These are phyloP conservation scores for Echites panduratus DNA, from an alignment of 257 asterid species.

Conservation along the genomic window DNA sequence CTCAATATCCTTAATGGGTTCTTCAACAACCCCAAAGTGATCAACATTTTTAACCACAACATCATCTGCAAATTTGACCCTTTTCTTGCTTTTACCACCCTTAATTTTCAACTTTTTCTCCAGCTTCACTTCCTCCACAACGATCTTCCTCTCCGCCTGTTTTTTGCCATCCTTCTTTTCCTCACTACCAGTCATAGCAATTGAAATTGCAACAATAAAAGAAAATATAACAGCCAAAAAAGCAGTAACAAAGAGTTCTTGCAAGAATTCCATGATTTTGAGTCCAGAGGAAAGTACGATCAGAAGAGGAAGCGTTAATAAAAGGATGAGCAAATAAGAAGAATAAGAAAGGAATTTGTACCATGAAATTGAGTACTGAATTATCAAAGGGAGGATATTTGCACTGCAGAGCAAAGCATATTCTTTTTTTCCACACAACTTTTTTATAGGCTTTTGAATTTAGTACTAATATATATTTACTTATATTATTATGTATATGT, in stretches of 20 bases:
- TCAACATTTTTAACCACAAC: constrained; percentile 41
- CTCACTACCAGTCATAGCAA: constrained; percentile 26
- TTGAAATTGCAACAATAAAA: constrained; percentile 40
- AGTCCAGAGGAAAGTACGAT: background rate
- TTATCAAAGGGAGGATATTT: constrained; percentile 28
- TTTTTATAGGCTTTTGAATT: constrained; percentile 3
- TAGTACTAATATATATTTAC: background rate
- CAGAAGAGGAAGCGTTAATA: constrained; percentile 1
- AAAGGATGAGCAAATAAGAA: constrained; percentile 8
- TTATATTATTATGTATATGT: background rate
- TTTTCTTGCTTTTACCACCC: constrained; percentile 30
- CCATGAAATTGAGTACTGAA: background rate
- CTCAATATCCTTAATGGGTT: background rate
- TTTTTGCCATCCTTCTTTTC: constrained; percentile 14
- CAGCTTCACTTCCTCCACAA: constrained; percentile 22
- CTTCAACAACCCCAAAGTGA: constrained; percentile 24
- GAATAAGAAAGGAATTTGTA: constrained; percentile 2
- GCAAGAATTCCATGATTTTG: constrained; percentile 39
- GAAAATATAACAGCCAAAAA: constrained; percentile 36
- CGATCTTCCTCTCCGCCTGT: constrained; percentile 28
- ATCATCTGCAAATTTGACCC: constrained; percentile 49
- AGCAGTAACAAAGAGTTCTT: constrained; percentile 37
- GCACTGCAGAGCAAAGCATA: constrained; percentile 61
- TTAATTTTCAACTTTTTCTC: constrained; percentile 28
- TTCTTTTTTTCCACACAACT: constrained; percentile 26